Evolutionary conservation across 306 rosid genomes (phyloP).

Genomic region (Rosa lucieae): DNA sequence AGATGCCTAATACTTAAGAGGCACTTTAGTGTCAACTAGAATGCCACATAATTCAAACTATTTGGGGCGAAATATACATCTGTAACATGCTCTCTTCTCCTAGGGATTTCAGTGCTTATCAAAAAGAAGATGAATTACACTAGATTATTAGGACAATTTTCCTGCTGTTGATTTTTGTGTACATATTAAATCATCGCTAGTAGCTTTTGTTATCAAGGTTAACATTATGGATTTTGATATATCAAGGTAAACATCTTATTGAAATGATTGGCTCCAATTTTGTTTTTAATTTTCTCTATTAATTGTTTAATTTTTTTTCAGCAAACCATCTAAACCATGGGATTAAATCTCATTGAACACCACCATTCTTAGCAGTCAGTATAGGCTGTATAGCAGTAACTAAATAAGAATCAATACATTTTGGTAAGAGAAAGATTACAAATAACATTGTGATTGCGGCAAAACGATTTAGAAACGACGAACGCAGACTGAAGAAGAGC

Average conservation of each 20-base stretch:
- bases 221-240: neutral
- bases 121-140: conserved; percentile 6
- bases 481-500: neutral
- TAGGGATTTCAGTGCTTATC: neutral
- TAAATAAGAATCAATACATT: neutral
- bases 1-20: conserved; percentile 22
- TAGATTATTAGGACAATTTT: neutral
- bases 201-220: conserved; percentile 21
- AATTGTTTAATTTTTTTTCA: too few relatives aligned
- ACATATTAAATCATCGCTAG: conserved; percentile 21
- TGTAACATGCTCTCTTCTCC: neutral
- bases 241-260: neutral
- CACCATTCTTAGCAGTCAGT: neutral
- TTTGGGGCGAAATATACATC: neutral
- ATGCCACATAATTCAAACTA: neutral
- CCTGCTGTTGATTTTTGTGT: conserved; percentile 2
- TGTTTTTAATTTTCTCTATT: neutral
- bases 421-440: neutral
- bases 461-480: neutral
- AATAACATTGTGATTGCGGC: neutral
- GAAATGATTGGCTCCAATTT: neutral
- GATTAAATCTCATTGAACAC: neutral
- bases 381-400: neutral
- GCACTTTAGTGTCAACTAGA: neutral
- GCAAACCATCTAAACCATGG: neutral